Conservation (phyloP, 495 filamentous ascomycete species). For the Elasticomyces elasticus region DNA sequence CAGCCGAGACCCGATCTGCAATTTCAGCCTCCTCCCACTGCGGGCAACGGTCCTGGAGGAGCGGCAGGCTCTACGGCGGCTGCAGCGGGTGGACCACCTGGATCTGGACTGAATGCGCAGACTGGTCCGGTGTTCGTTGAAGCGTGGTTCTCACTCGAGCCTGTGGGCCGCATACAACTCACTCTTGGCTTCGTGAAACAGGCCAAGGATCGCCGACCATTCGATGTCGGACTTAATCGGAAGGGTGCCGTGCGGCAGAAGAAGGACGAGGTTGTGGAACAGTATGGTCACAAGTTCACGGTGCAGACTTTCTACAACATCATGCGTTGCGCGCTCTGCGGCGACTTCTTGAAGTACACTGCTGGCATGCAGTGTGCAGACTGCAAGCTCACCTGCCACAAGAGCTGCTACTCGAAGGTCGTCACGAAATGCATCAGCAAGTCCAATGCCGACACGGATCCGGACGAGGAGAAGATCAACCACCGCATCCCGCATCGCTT, state of each 20-base stretch:
- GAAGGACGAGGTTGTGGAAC: slow-evolving; percentile 95
- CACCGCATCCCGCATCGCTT: slow-evolving; percentile 98
- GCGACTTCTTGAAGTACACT: slow-evolving; percentile 96
- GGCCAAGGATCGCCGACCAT: slow-evolving; percentile 55
- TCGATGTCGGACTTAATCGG: slow-evolving; percentile 73
- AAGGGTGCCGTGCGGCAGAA: slow-evolving; percentile 94
- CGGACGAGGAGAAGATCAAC: slow-evolving; percentile 98
- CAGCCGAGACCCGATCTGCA: slow-evolving; percentile 32
- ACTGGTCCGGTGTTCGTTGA: slow-evolving; percentile 65
- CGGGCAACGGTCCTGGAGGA: slow-evolving; percentile 25
- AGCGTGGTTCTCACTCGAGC: slow-evolving; percentile 94
- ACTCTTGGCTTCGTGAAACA: slow-evolving; percentile 80
- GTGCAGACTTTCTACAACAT: slow-evolving; percentile 99
- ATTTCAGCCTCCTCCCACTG: slow-evolving; percentile 36
- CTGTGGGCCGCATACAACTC: slow-evolving; percentile 78
- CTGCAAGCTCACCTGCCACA: slow-evolving; percentile 98
- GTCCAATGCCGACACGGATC: slow-evolving; percentile 94
- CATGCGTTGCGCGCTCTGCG: slow-evolving; percentile 98
- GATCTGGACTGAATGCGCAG: slow-evolving; percentile 26
- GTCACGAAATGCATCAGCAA: slow-evolving; percentile 99
- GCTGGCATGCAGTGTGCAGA: slow-evolving; percentile 98
- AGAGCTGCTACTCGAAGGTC: slow-evolving; percentile 92
- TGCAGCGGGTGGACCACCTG: slow-evolving; percentile 32
- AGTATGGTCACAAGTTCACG: slow-evolving; percentile 98
- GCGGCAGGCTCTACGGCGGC: slow-evolving; percentile 19